Evolutionary conservation across 1,284 basidiomycete species (phyloP).

Genomic region (Trametes sp.): DNA sequence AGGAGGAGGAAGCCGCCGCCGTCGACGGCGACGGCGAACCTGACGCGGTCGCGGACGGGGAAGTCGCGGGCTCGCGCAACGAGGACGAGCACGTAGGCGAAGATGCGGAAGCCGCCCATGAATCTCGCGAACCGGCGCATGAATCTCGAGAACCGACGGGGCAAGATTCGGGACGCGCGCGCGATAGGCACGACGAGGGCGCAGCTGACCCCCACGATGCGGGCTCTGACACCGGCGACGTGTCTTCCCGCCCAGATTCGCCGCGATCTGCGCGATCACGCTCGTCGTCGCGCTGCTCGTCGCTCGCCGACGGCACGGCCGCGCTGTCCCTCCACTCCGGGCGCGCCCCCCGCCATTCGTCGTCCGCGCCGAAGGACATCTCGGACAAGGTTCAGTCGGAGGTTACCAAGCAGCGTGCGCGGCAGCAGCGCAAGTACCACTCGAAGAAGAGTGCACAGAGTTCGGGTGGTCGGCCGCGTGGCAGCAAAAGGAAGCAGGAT

Average conservation of each 20-base stretch:
- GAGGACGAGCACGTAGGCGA: too few relatives aligned
- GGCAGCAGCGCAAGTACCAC: slow-evolving; percentile 77
- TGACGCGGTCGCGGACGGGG: slow-evolving; percentile 43
- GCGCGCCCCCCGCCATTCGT: slow-evolving; percentile 7
- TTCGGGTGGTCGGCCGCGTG: slow-evolving; percentile 72
- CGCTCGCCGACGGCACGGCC: slow-evolving; percentile 34
- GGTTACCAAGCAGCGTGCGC: slow-evolving; percentile 65
- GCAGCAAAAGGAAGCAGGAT: slow-evolving; percentile 88
- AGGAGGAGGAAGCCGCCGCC: slow-evolving; percentile 45
- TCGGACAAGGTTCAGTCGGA: slow-evolving; percentile 71
- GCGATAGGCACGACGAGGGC: slow-evolving; percentile 11
- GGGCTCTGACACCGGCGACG: slow-evolving; percentile 16
- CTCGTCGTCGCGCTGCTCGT: slow-evolving; percentile 32
- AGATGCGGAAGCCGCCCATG: slow-evolving; percentile 32
- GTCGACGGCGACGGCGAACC: slow-evolving; percentile 37
- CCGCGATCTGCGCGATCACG: slow-evolving; percentile 29
- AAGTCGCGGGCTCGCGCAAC: slow-evolving; percentile 31
- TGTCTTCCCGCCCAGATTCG: slow-evolving; percentile 33
- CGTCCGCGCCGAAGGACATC: slow-evolving; percentile 41
- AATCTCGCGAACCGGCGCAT: slow-evolving; percentile 31
- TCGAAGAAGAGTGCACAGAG: slow-evolving; percentile 69
- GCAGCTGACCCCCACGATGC: slow-evolving; percentile 19
- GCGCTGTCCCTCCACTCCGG: slow-evolving; percentile 30
- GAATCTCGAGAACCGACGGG: slow-evolving; percentile 27
- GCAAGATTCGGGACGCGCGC: slow-evolving; percentile 15